These are phyloP conservation scores for Dispira simplex DNA, from an alignment of 192 early-diverging fungal genomes.

Conservation along the genomic window DNA sequence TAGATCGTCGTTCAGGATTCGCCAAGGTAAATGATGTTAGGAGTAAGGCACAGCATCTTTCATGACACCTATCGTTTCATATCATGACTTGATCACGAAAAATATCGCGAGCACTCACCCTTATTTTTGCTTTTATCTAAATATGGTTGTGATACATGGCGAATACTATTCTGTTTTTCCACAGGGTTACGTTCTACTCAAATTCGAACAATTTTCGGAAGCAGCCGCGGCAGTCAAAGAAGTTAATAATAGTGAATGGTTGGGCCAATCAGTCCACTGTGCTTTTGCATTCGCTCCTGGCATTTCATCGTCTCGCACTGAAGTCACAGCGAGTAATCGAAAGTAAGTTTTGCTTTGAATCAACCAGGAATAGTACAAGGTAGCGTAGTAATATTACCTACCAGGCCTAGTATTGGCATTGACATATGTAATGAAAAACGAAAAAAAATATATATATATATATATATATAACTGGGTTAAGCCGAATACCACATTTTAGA, in stretches of 20 bases:
- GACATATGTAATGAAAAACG: no score
- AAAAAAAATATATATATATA: no score
- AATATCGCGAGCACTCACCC: background rate
- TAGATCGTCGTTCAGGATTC: conserved; percentile 88
- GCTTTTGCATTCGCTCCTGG: conserved; percentile 78
- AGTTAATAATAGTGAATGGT: conserved; percentile 52
- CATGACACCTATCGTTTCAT: background rate
- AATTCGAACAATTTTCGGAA: conserved; percentile 67
- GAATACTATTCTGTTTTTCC: background rate
- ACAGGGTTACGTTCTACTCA: conserved; percentile 85
- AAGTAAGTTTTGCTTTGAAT: background rate
- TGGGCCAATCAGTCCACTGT: conserved; percentile 56
- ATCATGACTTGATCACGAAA: background rate
- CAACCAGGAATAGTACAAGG: background rate
- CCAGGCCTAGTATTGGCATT: no score
- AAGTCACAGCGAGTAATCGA: background rate
- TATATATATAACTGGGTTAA: no score
- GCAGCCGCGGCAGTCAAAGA: conserved; percentile 64
- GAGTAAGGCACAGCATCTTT: no score
- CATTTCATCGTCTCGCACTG: background rate
- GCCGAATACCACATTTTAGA: no score
- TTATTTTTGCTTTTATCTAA: background rate
- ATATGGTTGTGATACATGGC: background rate
- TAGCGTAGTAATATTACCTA: no score
- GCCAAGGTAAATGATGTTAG: conserved; percentile 53